Evolutionary conservation across 1,284 basidiomycete genomes (phyloP).

Genomic region (Heterobasidion occidentale): DNA sequence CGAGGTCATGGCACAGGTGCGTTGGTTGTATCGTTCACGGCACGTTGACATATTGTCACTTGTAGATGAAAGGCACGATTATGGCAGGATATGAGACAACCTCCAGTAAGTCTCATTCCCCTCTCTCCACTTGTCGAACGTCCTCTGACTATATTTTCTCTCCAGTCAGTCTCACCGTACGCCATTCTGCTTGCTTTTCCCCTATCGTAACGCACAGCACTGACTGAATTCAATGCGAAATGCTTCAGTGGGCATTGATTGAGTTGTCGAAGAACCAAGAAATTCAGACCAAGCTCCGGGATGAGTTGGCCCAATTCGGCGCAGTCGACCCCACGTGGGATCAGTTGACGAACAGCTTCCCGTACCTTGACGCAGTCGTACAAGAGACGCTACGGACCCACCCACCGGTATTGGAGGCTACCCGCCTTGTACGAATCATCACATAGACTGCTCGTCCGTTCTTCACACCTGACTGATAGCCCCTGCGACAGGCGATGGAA

Average conservation of each 20-base stretch:
- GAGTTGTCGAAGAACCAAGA: constrained; percentile 6
- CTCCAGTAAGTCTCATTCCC: too few relatives aligned
- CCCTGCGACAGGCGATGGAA: constrained; percentile 19
- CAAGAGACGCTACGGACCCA: too few relatives aligned
- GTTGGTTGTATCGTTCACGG: too few relatives aligned
- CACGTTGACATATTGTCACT: too few relatives aligned
- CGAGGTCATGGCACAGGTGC: neutral
- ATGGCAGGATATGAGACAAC: too few relatives aligned
- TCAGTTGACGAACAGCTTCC: constrained; percentile 22
- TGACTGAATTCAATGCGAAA: neutral
- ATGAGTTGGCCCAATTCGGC: constrained; percentile 26
- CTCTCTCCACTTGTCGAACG: too few relatives aligned
- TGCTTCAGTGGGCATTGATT: neutral
- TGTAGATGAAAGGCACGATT: too few relatives aligned
- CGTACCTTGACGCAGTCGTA: constrained; percentile 15
- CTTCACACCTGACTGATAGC: too few relatives aligned
- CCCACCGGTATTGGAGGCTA: too few relatives aligned
- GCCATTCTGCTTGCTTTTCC: neutral
- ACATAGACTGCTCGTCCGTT: too few relatives aligned
- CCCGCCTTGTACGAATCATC: too few relatives aligned
- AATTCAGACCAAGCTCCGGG: constrained; percentile 30
- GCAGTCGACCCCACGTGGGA: constrained; percentile 10
- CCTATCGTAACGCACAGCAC: neutral
- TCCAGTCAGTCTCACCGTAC: constrained; percentile 19
- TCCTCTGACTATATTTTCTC: neutral